Evolutionary conservation across 495 filamentous ascomycete species (phyloP), one percentile per base, ranked within the genome.

Genomic region (Penicillium pancosmium): DNA sequence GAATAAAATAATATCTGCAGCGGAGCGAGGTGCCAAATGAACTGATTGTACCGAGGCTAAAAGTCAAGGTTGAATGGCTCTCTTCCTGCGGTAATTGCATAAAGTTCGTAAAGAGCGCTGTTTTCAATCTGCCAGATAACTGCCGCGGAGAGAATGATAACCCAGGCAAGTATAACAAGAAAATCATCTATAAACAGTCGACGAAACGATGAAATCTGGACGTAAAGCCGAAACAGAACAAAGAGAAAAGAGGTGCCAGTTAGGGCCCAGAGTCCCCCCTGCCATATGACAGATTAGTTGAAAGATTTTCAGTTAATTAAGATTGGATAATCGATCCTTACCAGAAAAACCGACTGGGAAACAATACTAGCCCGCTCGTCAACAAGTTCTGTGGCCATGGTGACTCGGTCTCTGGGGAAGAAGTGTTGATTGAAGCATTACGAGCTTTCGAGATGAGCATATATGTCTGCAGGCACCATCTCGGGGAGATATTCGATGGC

Each of bases 1-100:
- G 61, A 58, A 40, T 68, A 65, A 21, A 64, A 68, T 1, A 72
- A 47, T 9, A 70, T 47, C 52, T 63, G 27, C 10, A 64, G 36
- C 4, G 57, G 60, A 13, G 53, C 61, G 12, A 60, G 47, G 7
- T 52, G 60, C 8, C 53, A 57, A 54, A 64, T 60, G 16, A 64
- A 64, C 5, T 6, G 31, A 9, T 64, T 52, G 35, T 52, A 66
- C 11, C 51, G 53, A 1, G 43, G 49, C 1, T 57, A 38, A 15
- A 63, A 63, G 4, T 31, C 44, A 8, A 27, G 38, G 11, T 56
- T 52, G 21, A 58, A 50, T 3, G 35, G 27, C 21, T 60, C 27
- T 13, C 4, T 16, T n/a, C 56, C 59, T 18, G 54, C 46, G 21
- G 47, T 55, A 33, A 62, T 56, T 0, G 46, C 46, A 23, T 61